A percentile compares a stretch with the other conserved stretches of the same genome.
Evolutionary conservation across 345 rosid genomes (phyloP).

Genomic region (Nephelium lappaceum): DNA sequence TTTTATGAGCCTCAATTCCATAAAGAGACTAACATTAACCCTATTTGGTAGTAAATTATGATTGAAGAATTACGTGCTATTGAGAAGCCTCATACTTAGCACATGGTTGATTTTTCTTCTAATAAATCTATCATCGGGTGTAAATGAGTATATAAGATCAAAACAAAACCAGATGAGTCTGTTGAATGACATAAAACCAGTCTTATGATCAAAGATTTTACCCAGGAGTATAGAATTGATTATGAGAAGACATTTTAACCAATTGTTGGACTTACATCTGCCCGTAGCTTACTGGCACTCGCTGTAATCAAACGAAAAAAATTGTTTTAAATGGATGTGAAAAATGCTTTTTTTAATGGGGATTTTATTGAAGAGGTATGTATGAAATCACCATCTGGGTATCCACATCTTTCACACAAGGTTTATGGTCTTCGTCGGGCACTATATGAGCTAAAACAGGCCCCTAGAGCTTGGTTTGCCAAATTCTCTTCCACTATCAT

Average conservation of each 20-base stretch:
- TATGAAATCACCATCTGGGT: neutral
- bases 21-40: too few species aligned
- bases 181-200: too few species aligned
- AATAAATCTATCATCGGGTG: neutral
- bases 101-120: neutral
- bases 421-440: neutral
- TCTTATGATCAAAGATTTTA: too few species aligned
- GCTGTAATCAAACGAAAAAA: neutral
- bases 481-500: neutral
- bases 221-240: neutral
- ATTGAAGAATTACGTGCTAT: neutral
- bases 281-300: neutral
- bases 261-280: neutral
- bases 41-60: slow-evolving; percentile 8
- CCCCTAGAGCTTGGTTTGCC: neutral
- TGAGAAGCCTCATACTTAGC: neutral
- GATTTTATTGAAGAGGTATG: too few species aligned
- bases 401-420: neutral
- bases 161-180: neutral
- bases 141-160: neutral
- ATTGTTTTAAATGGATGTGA: too few species aligned
- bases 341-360: too few species aligned
- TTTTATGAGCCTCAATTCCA: too few species aligned
- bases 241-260: neutral
- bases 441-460: neutral